Evolutionary conservation across 805 yeast species (phyloP).

Genomic region (Kazachstania psychrophila): DNA sequence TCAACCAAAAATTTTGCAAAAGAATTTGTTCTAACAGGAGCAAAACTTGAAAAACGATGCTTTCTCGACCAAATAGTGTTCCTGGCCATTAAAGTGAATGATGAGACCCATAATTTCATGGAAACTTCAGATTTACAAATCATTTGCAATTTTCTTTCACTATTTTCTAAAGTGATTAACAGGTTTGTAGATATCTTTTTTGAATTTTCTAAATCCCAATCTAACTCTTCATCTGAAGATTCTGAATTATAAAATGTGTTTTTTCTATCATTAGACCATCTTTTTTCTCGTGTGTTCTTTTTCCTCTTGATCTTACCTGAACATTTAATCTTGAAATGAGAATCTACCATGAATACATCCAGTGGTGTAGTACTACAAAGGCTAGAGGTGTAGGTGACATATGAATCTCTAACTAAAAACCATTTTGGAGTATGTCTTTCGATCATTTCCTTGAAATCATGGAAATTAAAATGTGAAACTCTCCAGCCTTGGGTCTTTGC

Average conservation of each 20-base stretch:
- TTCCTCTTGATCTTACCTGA: slow-evolving; percentile 30
- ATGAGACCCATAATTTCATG: slow-evolving; percentile 64
- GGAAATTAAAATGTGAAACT: slow-evolving; percentile 75
- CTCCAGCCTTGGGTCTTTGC: slow-evolving; percentile 93
- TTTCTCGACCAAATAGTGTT: slow-evolving; percentile 62
- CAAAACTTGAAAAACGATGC: slow-evolving; percentile 81
- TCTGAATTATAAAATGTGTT: slow-evolving; percentile 21
- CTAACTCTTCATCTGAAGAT: slow-evolving; percentile 7
- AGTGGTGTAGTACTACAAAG: slow-evolving; percentile 78
- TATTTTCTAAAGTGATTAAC: slow-evolving; percentile 53
- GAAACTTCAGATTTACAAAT: slow-evolving; percentile 58
- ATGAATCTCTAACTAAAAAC: slow-evolving; percentile 80
- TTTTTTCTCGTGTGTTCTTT: too few species aligned
- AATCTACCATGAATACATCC: slow-evolving; percentile 87
- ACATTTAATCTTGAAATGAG: slow-evolving; percentile 49
- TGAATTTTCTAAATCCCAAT: slow-evolving; percentile 17
- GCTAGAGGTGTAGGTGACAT: slow-evolving; percentile 76
- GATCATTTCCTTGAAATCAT: slow-evolving; percentile 79
- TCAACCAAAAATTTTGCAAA: slow-evolving; percentile 97
- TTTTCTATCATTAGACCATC: slow-evolving; percentile 11
- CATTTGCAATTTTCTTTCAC: slow-evolving; percentile 69
- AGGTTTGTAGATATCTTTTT: slow-evolving; percentile 44
- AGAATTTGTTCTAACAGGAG: slow-evolving; percentile 78
- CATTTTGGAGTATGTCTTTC: slow-evolving; percentile 86
- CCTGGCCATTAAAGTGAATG: slow-evolving; percentile 59